Base-by-base conservation (phyloP, 2,329 filamentous ascomycete species). In the Diplocarpon mali region DNA sequence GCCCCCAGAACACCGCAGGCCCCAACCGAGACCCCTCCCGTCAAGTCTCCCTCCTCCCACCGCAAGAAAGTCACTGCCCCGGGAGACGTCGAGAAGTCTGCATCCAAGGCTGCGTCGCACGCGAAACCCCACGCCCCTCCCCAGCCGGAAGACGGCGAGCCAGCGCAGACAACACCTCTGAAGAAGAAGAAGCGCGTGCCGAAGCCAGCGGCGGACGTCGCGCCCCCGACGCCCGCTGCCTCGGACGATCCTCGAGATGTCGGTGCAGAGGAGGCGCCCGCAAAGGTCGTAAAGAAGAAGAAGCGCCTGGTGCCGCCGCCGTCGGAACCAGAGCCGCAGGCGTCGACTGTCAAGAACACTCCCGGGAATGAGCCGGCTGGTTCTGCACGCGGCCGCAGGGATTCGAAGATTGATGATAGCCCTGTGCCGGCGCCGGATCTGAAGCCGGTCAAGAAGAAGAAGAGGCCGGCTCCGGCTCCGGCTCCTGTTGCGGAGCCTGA, bases 51-150 rank as follows among this genome's bases (percentile, higher is more conserved):
- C 5, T 31, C 48, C 14, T 43, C 40, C 3, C 24, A 37, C 13
- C 36, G 27, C 9, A 55, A 56, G 43, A 57, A 57, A 39, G 39
- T 44, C 3, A 47, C 45, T 35, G 28, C 48, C 14, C 46, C 42
- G 34, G 44, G 42, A 15, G 50, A 50, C 5, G 34, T 45, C 16
- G 51, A 50, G 38, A 53, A 48, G 30, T 31, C 34, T 11, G 41
- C 30, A 32, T 40, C 49, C 7, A 52, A 46, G 27, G 5, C 41
- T 24, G 28, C 38, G 27, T 29, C 37, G 14, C 29, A 40, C 11
- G 34, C 15, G 11, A 35, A 35, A 11, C 29, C 40, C 12, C 41
- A 42, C 20, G 36, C 32, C 10, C 29, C 24, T n/a, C 30, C 46
- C 14, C 40, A 40, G 28, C 34, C 32, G 24, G 35, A 50, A 14